Evolutionary conservation across 805 yeast species (phyloP).

Genomic region (Candida ascalaphidarum): DNA sequence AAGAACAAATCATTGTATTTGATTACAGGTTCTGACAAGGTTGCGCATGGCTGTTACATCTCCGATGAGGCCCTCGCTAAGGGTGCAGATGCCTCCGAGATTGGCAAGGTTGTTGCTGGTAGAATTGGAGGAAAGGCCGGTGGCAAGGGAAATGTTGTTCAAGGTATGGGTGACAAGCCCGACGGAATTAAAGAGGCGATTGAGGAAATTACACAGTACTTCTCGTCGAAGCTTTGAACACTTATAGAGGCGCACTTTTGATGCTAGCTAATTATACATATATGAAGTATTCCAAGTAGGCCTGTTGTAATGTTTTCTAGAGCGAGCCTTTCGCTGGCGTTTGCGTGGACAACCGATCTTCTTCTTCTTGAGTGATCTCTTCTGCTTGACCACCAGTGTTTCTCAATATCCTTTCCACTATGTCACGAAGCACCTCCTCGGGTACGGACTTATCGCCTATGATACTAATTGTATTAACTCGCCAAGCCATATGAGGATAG

Average conservation of each 20-base stretch:
- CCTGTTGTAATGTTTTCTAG: too few species aligned
- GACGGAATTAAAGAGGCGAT: conserved; percentile 67
- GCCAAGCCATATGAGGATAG: conserved; percentile 68
- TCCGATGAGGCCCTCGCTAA: conserved; percentile 60
- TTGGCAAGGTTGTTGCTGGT: conserved; percentile 62
- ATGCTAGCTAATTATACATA: too few species aligned
- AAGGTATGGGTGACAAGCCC: conserved; percentile 90
- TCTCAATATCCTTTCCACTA: conserved; percentile 39
- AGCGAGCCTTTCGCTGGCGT: too few species aligned
- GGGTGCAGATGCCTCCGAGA: conserved; percentile 67
- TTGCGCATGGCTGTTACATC: conserved; percentile 93
- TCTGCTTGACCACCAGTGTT: conserved; percentile 43
- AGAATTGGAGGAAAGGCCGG: conserved; percentile 96
- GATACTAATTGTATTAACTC: conserved; percentile 63
- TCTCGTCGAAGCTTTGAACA: conserved; percentile 47
- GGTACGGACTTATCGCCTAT: conserved; percentile 43
- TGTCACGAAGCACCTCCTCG: conserved; percentile 21
- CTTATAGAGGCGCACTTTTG: too few species aligned
- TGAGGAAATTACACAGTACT: conserved; percentile 52
- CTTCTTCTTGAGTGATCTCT: conserved; percentile 52
- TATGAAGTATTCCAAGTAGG: too few species aligned
- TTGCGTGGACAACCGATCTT: conserved; percentile 15
- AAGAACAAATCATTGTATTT: conserved; percentile 72
- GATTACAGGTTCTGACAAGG: conserved; percentile 69
- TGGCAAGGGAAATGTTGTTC: conserved; percentile 94